A percentile compares a stretch with the other conserved stretches of the same genome.
phyloP scores from a whole-genome alignment of 2,329 filamentous ascomycete species.

The Talaromyces funiculosus region DNA sequence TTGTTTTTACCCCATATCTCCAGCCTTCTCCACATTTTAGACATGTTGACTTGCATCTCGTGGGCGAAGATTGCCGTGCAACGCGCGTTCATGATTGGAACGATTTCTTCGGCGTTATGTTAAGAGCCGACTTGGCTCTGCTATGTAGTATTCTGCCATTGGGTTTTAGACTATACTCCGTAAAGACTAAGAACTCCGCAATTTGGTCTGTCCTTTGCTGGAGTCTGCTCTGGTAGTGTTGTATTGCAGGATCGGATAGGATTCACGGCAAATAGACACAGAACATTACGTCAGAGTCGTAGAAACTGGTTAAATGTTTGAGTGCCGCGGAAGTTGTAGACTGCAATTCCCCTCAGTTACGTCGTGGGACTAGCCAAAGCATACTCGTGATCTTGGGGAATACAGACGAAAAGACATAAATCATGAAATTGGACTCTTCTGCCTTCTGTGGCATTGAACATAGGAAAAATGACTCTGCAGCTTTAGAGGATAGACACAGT shows the following conservation, averaged over 20 bases:
- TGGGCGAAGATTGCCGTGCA: background rate
- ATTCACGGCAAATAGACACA: background rate
- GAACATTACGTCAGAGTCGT: background rate
- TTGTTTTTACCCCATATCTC: background rate
- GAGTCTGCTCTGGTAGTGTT: too few species aligned
- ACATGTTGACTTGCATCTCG: background rate
- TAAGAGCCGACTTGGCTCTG: background rate
- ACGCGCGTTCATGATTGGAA: background rate
- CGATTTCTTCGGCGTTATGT: background rate
- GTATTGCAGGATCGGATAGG: background rate
- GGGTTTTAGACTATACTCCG: too few species aligned
- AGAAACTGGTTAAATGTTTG: too few species aligned
- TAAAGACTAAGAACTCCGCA: background rate
- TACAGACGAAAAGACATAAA: background rate
- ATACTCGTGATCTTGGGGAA: background rate
- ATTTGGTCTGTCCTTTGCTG: background rate
- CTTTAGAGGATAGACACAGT: background rate
- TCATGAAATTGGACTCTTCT: background rate
- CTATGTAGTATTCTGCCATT: background rate
- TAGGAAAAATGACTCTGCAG: too few species aligned
- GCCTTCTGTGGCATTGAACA: too few species aligned
- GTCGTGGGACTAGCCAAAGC: background rate
- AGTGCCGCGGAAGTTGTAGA: background rate
- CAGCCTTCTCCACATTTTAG: conserved; percentile 4
- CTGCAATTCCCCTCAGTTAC: background rate